A percentile compares a stretch with the other conserved stretches of the same genome.
Evolutionary conservation across 2,329 filamentous ascomycete species (phyloP).

Genomic region (Aureobasidium musti): DNA sequence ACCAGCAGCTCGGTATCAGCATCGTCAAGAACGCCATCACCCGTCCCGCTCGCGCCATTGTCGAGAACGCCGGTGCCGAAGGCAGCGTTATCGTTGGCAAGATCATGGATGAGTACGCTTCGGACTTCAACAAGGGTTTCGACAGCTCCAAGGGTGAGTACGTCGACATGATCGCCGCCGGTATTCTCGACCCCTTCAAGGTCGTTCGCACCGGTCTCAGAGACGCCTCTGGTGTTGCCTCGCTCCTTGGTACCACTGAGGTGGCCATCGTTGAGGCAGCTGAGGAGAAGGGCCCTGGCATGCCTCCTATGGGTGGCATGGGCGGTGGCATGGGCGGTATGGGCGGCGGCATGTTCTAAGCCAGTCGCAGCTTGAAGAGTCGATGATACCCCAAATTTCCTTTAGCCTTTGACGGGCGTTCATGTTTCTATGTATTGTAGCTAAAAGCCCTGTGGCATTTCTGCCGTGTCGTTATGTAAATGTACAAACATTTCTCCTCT

Average conservation of each 20-base stretch:
- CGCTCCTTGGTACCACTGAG: conserved; percentile 95
- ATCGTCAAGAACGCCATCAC: conserved; percentile 99
- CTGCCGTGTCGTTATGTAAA: conserved; percentile 28
- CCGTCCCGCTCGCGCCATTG: conserved; percentile 87
- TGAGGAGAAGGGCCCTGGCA: conserved; percentile 77
- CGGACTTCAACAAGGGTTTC: conserved; percentile 97
- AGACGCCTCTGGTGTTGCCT: conserved; percentile 94
- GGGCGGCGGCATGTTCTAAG: conserved; percentile 67
- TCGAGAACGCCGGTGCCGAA: conserved; percentile 96
- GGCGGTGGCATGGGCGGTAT: conserved; percentile 64
- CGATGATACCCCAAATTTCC: conserved; percentile 30
- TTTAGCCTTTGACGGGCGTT: conserved; percentile 23
- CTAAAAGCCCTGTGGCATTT: conserved; percentile 28
- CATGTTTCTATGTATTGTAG: conserved; percentile 28
- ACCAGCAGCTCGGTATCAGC: conserved; percentile 96
- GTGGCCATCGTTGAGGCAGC: conserved; percentile 95
- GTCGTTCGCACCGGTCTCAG: conserved; percentile 95
- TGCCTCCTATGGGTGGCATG: conserved; percentile 62
- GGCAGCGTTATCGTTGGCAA: conserved; percentile 97
- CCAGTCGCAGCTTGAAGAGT: conserved; percentile 26
- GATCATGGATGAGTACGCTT: conserved; percentile 88
- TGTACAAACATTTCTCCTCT: conserved; percentile 29
- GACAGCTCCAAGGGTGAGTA: conserved; percentile 97
- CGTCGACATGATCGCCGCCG: conserved; percentile 94
- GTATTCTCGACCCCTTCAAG: conserved; percentile 99